Evolutionary conservation across 257 asterid genomes (phyloP).

Genomic region (Ehretia macrophylla): DNA sequence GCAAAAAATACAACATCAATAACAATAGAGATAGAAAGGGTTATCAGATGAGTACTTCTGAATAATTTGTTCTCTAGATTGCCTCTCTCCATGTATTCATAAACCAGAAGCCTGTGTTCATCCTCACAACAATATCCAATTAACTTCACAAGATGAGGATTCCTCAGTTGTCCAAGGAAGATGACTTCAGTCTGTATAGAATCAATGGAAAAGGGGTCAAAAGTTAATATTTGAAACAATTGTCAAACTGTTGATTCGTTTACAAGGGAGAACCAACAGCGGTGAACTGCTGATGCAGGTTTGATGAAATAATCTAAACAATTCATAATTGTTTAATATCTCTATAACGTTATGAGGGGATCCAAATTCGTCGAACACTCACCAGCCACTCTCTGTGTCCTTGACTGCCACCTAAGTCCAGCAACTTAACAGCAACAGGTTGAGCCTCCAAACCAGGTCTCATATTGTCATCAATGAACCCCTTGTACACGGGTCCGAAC

Average conservation of each 20-base stretch:
- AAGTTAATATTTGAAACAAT: too few relatives aligned
- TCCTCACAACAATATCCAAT: conserved; percentile 85
- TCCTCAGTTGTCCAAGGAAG: conserved; percentile 73
- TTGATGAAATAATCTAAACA: too few relatives aligned
- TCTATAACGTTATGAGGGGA: too few relatives aligned
- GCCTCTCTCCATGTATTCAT: conserved; percentile 77
- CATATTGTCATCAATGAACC: conserved; percentile 54
- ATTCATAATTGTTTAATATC: too few relatives aligned
- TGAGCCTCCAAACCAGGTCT: conserved; percentile 65
- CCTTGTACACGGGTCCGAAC: conserved; percentile 89
- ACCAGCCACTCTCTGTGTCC: conserved; percentile 94
- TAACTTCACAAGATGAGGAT: conserved; percentile 72
- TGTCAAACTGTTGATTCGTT: too few relatives aligned
- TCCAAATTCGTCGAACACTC: conserved; percentile 14
- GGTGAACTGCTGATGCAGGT: too few relatives aligned
- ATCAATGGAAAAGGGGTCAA: too few relatives aligned
- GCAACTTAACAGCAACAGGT: conserved; percentile 78
- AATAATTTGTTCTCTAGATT: conserved; percentile 68
- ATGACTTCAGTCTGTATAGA: conserved; percentile 61
- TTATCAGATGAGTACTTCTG: conserved; percentile 30
- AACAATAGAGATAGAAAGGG: too few relatives aligned
- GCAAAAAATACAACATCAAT: too few relatives aligned
- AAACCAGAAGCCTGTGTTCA: conserved; percentile 74
- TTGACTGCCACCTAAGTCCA: conserved; percentile 69
- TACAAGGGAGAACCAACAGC: too few relatives aligned